A percentile compares a stretch with the other conserved stretches of the same genome.
Evolutionary conservation across 2,329 filamentous ascomycete genomes (phyloP).

Genomic region (Fusarium pilosicola): DNA sequence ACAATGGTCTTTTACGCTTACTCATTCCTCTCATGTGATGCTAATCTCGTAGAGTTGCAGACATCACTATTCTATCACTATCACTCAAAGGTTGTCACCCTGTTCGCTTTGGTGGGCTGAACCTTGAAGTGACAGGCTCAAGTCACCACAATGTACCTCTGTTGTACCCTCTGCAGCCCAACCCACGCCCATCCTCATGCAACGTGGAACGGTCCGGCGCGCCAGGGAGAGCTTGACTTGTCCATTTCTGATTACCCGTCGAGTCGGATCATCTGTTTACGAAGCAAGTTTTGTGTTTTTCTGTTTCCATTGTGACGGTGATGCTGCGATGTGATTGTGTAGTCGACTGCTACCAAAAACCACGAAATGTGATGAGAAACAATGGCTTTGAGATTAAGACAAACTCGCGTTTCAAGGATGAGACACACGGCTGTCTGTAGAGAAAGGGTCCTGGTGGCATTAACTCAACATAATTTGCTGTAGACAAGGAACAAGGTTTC

Average conservation of each 20-base stretch:
- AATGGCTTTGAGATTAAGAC: background rate
- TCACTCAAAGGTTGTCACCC: background rate
- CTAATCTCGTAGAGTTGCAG: background rate
- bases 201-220: conserved; percentile 36
- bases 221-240: conserved; percentile 21
- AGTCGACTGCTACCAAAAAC: background rate
- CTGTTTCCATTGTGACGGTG: background rate
- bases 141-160: conserved; percentile 15
- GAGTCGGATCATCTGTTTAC: background rate
- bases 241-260: conserved; percentile 1
- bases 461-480: background rate
- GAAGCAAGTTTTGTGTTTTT: background rate
- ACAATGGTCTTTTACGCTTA: background rate
- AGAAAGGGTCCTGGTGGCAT: conserved; percentile 1
- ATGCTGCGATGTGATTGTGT: background rate
- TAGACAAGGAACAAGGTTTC: conserved; percentile 22
- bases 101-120: background rate
- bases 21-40: background rate
- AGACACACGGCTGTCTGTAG: conserved; percentile 7
- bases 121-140: conserved; percentile 17
- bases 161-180: conserved; percentile 16
- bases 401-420: background rate
- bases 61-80: background rate
- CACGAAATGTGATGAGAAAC: background rate
- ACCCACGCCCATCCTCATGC: conserved; percentile 22